Conservation (phyloP, 2,329 filamentous ascomycete genomes). For the Diaporthe batatas region DNA sequence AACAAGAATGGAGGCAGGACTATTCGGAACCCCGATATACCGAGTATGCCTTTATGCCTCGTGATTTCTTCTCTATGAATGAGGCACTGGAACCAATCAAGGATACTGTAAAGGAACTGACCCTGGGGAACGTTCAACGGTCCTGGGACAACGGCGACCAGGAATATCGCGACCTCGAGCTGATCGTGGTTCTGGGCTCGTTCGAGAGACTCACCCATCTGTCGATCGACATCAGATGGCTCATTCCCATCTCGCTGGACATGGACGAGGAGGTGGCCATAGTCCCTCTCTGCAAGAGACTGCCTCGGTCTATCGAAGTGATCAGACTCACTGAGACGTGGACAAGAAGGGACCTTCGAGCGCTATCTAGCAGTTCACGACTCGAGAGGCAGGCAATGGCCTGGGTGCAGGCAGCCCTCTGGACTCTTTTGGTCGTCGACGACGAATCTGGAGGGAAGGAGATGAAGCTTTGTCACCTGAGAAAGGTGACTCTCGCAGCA, state of each 20-base stretch:
- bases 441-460: not conserved
- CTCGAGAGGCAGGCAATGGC: constrained; percentile 1
- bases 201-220: constrained; percentile 4
- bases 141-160: not conserved
- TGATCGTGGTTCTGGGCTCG: not conserved
- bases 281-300: not conserved
- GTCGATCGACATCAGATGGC: constrained; percentile 6
- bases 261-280: not conserved
- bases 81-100: not conserved
- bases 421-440: not conserved
- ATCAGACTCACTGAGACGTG: constrained; percentile 14
- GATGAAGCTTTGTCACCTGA: not conserved
- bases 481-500: not conserved
- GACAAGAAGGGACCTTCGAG: not conserved
- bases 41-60: not conserved
- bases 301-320: not conserved
- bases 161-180: constrained; percentile 1
- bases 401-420: not conserved
- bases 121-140: not conserved
- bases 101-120: not conserved
- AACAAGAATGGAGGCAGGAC: constrained; percentile 14
- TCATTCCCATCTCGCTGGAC: not conserved
- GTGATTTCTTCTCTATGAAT: not conserved
- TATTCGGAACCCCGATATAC: not conserved
- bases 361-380: not conserved